Conservation (phyloP, 495 filamentous ascomycete genomes). For the Platismatia glauca region DNA sequence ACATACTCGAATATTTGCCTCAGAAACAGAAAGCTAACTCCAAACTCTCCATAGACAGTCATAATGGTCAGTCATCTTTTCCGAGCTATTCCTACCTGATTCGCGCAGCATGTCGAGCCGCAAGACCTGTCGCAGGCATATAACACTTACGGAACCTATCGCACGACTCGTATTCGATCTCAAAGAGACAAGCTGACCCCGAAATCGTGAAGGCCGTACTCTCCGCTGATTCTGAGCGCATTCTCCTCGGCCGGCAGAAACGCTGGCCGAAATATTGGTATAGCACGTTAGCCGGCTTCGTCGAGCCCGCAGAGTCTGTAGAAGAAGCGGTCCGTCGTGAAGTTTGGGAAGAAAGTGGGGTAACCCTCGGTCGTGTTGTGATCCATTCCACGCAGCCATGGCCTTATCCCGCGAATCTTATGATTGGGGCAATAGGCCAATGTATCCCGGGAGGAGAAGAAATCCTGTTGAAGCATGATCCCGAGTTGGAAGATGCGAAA, state of each 20-base stretch:
- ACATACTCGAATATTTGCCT: no score
- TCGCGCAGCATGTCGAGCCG: background rate
- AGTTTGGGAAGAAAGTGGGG: slow-evolving; percentile 91
- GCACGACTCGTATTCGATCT: no score
- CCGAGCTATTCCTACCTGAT: background rate
- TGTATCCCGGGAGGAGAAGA: slow-evolving; percentile 68
- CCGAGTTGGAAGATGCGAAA: slow-evolving; percentile 79
- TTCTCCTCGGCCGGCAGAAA: slow-evolving; percentile 79
- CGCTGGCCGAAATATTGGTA: slow-evolving; percentile 81
- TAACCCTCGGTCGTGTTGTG: slow-evolving; percentile 74
- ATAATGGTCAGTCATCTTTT: no score
- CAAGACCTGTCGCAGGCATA: no score
- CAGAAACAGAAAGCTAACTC: no score
- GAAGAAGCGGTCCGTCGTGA: slow-evolving; percentile 93
- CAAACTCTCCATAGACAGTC: no score
- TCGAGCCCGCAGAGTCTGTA: slow-evolving; percentile 88
- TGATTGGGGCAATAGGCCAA: slow-evolving; percentile 91
- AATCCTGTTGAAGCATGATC: slow-evolving; percentile 77
- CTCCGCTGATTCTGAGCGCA: slow-evolving; percentile 57
- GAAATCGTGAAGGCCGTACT: slow-evolving; percentile 80
- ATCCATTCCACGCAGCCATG: slow-evolving; percentile 91
- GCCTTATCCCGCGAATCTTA: slow-evolving; percentile 82
- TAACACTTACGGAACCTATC: no score
- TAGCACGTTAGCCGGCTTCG: slow-evolving; percentile 84
- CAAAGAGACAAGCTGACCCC: no score